Conservation (phyloP, 495 filamentous ascomycete genomes). For the Oidiodendron maius region DNA sequence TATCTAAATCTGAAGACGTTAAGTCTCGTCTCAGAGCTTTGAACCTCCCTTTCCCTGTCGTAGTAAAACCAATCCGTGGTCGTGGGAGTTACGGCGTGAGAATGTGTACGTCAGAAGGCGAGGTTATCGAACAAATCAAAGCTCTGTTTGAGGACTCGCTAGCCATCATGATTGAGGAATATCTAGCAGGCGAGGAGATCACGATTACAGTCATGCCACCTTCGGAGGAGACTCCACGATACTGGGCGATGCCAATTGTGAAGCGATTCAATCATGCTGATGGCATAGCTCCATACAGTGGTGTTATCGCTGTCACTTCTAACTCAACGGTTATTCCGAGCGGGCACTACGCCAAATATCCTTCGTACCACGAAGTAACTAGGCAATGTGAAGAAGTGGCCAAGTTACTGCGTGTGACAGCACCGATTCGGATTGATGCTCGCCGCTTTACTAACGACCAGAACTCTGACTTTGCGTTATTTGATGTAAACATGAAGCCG, state of each 20-base stretch:
- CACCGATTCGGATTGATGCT: slow-evolving; percentile 31
- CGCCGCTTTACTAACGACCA: slow-evolving; percentile 23
- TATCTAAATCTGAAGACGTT: neutral
- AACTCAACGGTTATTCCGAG: slow-evolving; percentile 21
- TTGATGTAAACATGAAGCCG: slow-evolving; percentile 39
- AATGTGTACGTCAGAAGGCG: slow-evolving; percentile 20
- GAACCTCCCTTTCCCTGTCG: slow-evolving; percentile 22
- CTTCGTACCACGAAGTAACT: neutral
- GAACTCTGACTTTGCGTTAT: slow-evolving; percentile 34
- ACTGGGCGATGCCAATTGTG: slow-evolving; percentile 32
- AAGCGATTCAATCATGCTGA: slow-evolving; percentile 31
- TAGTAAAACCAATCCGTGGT: slow-evolving; percentile 30
- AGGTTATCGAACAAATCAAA: slow-evolving; percentile 23
- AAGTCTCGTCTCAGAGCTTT: neutral
- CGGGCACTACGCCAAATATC: slow-evolving; percentile 8
- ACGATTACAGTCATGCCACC: slow-evolving; percentile 39
- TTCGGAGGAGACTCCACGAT: slow-evolving; percentile 10
- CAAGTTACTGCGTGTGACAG: slow-evolving; percentile 24
- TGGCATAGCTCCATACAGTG: slow-evolving; percentile 31
- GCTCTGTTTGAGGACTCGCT: slow-evolving; percentile 25
- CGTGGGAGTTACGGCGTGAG: slow-evolving; percentile 32
- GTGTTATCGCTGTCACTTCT: slow-evolving; percentile 27
- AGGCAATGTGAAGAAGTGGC: slow-evolving; percentile 28
- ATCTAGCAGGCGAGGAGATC: slow-evolving; percentile 32
- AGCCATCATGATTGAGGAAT: slow-evolving; percentile 32